A percentile compares a stretch with the other conserved stretches of the same genome.
Evolutionary conservation across 768 basidiomycete species (phyloP).

Genomic region (Phanerodontia chrysosporium): DNA sequence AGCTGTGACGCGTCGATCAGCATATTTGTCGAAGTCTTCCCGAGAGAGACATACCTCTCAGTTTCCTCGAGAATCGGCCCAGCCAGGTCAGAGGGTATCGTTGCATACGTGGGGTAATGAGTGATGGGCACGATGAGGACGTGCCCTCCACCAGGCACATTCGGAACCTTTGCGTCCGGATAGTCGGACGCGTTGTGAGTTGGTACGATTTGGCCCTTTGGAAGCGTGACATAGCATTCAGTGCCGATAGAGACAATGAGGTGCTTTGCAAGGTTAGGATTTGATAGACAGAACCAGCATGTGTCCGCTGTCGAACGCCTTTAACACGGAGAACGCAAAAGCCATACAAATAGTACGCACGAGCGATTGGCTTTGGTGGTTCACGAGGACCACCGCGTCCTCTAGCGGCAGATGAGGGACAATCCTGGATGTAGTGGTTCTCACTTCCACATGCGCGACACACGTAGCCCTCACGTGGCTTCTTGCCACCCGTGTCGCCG

Average conservation of each 20-base stretch:
- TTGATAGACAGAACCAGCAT: constrained; percentile 98
- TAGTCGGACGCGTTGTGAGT: constrained; percentile 56
- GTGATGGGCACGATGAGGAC: constrained; percentile 91
- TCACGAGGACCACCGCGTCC: constrained; percentile 30
- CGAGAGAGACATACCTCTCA: constrained; percentile 46
- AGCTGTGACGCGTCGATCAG: constrained; percentile 38
- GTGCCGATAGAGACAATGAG: constrained; percentile 90
- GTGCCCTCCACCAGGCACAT: constrained; percentile 93
- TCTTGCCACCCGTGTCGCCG: constrained; percentile 80
- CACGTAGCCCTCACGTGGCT: constrained; percentile 81
- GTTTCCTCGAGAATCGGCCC: constrained; percentile 78
- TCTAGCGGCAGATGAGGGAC: constrained; percentile 61
- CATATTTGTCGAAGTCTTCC: neutral
- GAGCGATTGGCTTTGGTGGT: constrained; percentile 74
- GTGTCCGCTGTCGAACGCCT: constrained; percentile 60
- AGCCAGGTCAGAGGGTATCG: constrained; percentile 76
- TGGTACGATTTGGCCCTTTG: constrained; percentile 91
- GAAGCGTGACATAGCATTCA: constrained; percentile 94
- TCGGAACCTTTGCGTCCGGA: constrained; percentile 27
- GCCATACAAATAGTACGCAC: constrained; percentile 40
- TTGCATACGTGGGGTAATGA: constrained; percentile 84
- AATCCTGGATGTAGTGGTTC: constrained; percentile 84
- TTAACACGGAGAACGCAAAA: neutral
- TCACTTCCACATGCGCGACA: constrained; percentile 91
- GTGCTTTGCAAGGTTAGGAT: constrained; percentile 92